These are phyloP conservation scores for Diaporthe sp. DNA, from an alignment of 2,329 filamentous ascomycete genomes.

Conservation along the genomic window DNA sequence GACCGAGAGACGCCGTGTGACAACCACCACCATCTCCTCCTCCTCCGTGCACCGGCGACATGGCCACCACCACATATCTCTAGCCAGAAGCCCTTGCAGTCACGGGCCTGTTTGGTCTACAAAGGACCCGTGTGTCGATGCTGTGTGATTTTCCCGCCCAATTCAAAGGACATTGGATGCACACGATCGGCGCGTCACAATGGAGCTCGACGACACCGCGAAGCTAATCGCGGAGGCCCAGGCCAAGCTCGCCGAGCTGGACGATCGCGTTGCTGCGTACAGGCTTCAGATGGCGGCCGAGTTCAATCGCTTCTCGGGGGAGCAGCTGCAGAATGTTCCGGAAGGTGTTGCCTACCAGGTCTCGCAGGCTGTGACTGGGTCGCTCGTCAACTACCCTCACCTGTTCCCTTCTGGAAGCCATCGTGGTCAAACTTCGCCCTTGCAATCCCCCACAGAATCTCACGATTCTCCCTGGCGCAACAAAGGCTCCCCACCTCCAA, in stretches of 20 bases:
- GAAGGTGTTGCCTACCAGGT: conserved; percentile 61
- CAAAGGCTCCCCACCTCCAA: conserved; percentile 53
- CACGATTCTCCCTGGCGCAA: conserved; percentile 32
- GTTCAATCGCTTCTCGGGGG: conserved; percentile 66
- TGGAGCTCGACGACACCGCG: conserved; percentile 40
- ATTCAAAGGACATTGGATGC: conserved; percentile 20
- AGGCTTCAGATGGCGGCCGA: conserved; percentile 69
- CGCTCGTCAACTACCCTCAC: conserved; percentile 58
- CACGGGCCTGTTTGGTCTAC: conserved; percentile 8
- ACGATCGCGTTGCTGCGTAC: conserved; percentile 68
- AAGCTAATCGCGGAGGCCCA: conserved; percentile 65
- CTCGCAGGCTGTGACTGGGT: conserved; percentile 59
- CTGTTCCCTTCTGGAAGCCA: conserved; percentile 46
- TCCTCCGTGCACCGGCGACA: conserved; percentile 5
- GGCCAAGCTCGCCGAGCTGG: conserved; percentile 67
- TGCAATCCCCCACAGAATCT: conserved; percentile 33
- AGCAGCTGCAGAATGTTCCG: conserved; percentile 62
- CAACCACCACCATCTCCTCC: conserved; percentile 8
- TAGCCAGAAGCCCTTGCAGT: conserved; percentile 17
- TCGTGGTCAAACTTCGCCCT: conserved; percentile 1
- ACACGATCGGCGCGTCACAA: conserved; percentile 20
- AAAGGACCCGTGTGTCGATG: conserved; percentile 11
- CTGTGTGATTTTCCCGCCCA: background rate
- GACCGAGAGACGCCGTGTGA: conserved; percentile 16
- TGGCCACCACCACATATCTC: conserved; percentile 10